phyloP scores from a whole-genome alignment of 176 grass and related monocot genomes.

The Oryza glumipatula region DNA sequence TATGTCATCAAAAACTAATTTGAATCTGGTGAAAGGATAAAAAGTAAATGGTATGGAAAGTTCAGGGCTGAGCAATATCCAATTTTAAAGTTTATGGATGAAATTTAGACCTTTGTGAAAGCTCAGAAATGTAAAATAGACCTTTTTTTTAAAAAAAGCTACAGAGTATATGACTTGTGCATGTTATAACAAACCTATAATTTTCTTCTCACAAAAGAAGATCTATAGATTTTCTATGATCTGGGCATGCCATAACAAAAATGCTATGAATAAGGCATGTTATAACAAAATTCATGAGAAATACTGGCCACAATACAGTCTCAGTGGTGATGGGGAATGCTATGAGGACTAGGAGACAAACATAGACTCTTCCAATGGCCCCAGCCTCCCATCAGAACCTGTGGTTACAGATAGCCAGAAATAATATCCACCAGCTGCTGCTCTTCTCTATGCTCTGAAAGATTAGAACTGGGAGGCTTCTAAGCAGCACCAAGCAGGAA shows the following conservation, averaged over 20 bases:
- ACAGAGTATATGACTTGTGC: not conserved
- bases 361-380: not conserved
- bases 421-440: conserved; percentile 34
- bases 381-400: not conserved
- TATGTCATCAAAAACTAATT: not conserved
- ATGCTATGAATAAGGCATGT: no score
- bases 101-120: not conserved
- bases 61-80: not conserved
- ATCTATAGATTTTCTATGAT: not conserved
- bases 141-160: no score
- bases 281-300: not conserved
- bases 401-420: conserved; percentile 20
- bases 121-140: not conserved
- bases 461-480: conserved; percentile 43
- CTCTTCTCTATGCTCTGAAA: conserved; percentile 28
- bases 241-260: not conserved
- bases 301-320: not conserved
- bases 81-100: not conserved
- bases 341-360: conserved; percentile 29
- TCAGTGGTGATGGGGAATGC: conserved; percentile 13
- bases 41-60: not conserved
- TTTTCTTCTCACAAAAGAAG: not conserved
- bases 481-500: conserved; percentile 30
- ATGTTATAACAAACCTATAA: not conserved
- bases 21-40: not conserved